Conservation (phyloP, 345 rosid genomes). For the Murraya paniculata region DNA sequence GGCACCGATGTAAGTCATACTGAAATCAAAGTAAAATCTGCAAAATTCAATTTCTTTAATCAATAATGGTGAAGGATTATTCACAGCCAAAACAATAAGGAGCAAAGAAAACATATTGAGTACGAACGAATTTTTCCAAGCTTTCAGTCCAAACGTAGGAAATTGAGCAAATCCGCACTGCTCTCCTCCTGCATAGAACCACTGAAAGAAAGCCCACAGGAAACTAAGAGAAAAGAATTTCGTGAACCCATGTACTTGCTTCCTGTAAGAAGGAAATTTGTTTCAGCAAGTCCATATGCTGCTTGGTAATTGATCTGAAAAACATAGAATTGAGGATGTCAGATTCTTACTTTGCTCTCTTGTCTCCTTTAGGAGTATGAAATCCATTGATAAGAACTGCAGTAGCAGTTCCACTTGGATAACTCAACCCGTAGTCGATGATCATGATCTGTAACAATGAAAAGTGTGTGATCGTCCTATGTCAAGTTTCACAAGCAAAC, state of each 20-base stretch:
- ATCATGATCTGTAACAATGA: slow-evolving; percentile 67
- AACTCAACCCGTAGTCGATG: slow-evolving; percentile 69
- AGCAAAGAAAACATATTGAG: slow-evolving; percentile 8
- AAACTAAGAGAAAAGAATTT: slow-evolving; percentile 68
- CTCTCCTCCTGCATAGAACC: slow-evolving; percentile 76
- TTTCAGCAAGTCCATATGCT: neutral
- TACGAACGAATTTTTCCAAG: slow-evolving; percentile 78
- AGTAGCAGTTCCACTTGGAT: slow-evolving; percentile 95
- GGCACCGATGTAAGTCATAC: slow-evolving; percentile 86
- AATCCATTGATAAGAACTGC: slow-evolving; percentile 88
- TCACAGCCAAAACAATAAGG: neutral
- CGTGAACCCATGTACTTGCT: slow-evolving; percentile 70
- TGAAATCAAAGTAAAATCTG: slow-evolving; percentile 93
- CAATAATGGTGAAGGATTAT: slow-evolving; percentile 3
- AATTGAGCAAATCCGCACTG: slow-evolving; percentile 71
- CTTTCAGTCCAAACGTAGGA: slow-evolving; percentile 77
- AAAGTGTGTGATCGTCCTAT: slow-evolving; percentile 3
- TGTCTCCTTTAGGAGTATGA: slow-evolving; percentile 73
- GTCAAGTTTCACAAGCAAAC: slow-evolving; percentile 9
- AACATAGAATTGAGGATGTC: slow-evolving; percentile 4
- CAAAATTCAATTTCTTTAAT: slow-evolving; percentile 23
- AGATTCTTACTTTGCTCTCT: slow-evolving; percentile 61
- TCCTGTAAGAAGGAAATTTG: slow-evolving; percentile 41
- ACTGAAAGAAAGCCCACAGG: slow-evolving; percentile 83
- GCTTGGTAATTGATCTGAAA: neutral